Percentiles rank a stretch among this genome's conserved stretches.
Evolutionary conservation across 345 rosid genomes (phyloP).

Genomic region (Brassica carinata): DNA sequence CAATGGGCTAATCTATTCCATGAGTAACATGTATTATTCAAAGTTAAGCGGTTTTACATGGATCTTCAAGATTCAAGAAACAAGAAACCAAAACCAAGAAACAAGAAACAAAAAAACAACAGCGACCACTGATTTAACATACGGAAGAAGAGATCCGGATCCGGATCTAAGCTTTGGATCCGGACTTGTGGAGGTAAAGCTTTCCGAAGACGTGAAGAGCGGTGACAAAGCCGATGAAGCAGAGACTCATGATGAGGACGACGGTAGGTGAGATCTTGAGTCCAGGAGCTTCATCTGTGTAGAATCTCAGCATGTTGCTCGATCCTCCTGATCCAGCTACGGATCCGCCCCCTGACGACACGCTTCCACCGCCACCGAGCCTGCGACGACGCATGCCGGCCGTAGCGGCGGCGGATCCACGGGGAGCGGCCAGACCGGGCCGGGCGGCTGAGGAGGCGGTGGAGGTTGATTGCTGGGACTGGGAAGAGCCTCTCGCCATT

Average conservation of each 20-base stretch:
- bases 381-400: conserved; percentile 97
- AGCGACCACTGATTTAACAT: background rate
- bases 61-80: background rate
- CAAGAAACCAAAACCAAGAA: background rate
- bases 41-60: background rate
- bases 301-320: conserved; percentile 88
- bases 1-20: background rate
- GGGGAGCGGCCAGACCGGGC: conserved; percentile 74
- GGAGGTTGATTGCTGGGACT: conserved; percentile 66
- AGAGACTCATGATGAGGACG: conserved; percentile 89
- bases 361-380: conserved; percentile 43
- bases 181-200: conserved; percentile 70
- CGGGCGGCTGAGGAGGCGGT: conserved; percentile 59
- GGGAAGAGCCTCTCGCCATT: conserved; percentile 90
- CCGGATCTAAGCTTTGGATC: conserved; percentile 45
- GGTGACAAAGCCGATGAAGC: conserved; percentile 95
- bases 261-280: conserved; percentile 91
- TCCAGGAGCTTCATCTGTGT: conserved; percentile 94
- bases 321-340: conserved; percentile 48
- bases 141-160: conserved; percentile 9
- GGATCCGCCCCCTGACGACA: conserved; percentile 42
- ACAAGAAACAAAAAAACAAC: background rate
- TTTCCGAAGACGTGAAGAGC: conserved; percentile 94
- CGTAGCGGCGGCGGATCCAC: conserved; percentile 88
- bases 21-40: background rate